Conservation (phyloP, 768 basidiomycete species). For the Agrocybe praecox region DNA sequence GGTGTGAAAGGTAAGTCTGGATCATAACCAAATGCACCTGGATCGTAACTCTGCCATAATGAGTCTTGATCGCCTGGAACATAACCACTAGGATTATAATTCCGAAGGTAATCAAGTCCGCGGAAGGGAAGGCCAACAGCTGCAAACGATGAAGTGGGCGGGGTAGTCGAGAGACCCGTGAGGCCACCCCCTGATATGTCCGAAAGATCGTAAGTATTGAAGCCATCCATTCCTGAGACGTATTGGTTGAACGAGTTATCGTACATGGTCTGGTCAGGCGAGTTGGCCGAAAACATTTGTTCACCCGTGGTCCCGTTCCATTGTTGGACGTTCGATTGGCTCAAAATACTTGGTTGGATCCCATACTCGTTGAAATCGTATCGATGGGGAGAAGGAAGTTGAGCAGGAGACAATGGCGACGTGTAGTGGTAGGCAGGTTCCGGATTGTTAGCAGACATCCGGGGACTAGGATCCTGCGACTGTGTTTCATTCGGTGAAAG, state of each 20-base stretch:
- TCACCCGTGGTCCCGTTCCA: constrained; percentile 47
- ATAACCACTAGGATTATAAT: constrained; percentile 63
- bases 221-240: constrained; percentile 42
- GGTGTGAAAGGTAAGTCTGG: constrained; percentile 77
- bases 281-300: constrained; percentile 32
- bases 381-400: constrained; percentile 52
- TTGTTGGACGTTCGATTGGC: constrained; percentile 38
- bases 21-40: constrained; percentile 72
- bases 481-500: constrained; percentile 12
- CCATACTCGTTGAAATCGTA: constrained; percentile 58
- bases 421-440: constrained; percentile 39
- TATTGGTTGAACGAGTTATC: constrained; percentile 45
- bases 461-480: constrained; percentile 52
- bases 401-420: constrained; percentile 53
- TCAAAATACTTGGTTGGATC: constrained; percentile 39
- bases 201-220: constrained; percentile 38
- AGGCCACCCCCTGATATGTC: constrained; percentile 38
- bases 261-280: constrained; percentile 47
- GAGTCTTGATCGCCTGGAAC: constrained; percentile 49
- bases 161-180: constrained; percentile 54
- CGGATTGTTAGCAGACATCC: constrained; percentile 38
- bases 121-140: constrained; percentile 81
- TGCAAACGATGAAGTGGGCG: constrained; percentile 66
- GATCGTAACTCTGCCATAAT: constrained; percentile 69
- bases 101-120: constrained; percentile 83